Base-by-base conservation (phyloP, 2,329 filamentous ascomycete genomes). In the Phialemoniopsis sp. region DNA sequence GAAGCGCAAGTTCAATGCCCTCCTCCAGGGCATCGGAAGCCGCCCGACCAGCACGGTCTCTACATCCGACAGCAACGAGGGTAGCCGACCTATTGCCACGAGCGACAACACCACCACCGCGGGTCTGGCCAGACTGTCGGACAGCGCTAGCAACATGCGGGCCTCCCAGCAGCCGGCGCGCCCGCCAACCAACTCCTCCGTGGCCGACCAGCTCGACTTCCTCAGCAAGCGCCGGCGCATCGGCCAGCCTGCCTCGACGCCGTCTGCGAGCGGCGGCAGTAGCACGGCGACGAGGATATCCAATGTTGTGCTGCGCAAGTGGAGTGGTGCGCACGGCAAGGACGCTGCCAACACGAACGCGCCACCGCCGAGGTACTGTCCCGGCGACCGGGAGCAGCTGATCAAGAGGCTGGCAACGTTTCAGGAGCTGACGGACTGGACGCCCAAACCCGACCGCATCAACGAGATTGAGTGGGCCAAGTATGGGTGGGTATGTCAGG, bases 401-500 rank as follows among this genome's bases (percentile, higher is more conserved):
- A 72, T 97, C 10, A 80, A 77, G 51, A 73, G 93, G 17, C 71
- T 98, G 19, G 85, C 85, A 44, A 94, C 89, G 1, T 98, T 95
- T 57, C 86, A 91, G 55, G 89, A 91, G 49, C 82, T 97, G 35
- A 93, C 89, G 39, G 79, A 86, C 57, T 98, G 91, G 91, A 85
- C 87, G n/a, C 86, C 88, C 0, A 97, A 97, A 59, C 90, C 93
- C 0, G 79, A 90, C 38, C 73, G 72, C 28, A 82, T 97, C 51
- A 89, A 81, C 56, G 93, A 97, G 63, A 82, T 96, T 8, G 85
- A 89, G 59, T 98, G 93, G 93, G 90, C 90, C 1, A 95, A 91
- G 68, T 72, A 87, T 42, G 91, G 91, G 1, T 98, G 93, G 91
- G 73, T 84, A 4, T 96, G 91, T 53, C 80, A 85, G 34, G 85